phyloP scores from a whole-genome alignment of 345 rosid species.

The Euphorbia tirucalli region DNA sequence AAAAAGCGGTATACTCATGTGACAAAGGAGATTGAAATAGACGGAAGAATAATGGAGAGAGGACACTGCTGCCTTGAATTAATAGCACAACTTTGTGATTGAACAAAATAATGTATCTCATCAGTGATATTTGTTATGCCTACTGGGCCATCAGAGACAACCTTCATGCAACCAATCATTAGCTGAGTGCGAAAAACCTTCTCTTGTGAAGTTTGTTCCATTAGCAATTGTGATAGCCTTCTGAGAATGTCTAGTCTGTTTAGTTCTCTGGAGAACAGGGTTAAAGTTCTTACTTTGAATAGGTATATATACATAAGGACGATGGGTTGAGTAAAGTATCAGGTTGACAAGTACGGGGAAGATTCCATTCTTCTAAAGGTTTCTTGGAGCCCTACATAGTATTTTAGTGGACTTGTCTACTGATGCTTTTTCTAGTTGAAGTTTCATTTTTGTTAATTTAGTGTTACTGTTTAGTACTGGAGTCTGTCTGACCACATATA shows the following conservation, averaged over 20 bases:
- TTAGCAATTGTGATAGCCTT: background rate
- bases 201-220: background rate
- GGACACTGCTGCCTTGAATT: background rate
- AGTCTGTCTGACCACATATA: background rate
- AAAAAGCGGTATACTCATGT: background rate
- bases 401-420: background rate
- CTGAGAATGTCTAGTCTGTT: background rate
- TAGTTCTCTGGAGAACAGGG: background rate
- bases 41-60: background rate
- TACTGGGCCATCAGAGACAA: background rate
- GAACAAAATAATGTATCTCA: background rate
- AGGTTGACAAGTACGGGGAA: background rate
- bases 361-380: too few species aligned
- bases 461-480: background rate
- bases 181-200: constrained; percentile 2
- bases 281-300: background rate
- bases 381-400: background rate
- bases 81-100: background rate
- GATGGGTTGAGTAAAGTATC: background rate
- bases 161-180: background rate
- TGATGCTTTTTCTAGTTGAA: background rate
- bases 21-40: background rate
- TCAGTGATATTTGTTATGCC: background rate
- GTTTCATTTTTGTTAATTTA: background rate
- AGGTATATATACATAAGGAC: background rate